Evolutionary conservation across 148 eudicot species (phyloP).

Genomic region (Simmondsia chinensis): DNA sequence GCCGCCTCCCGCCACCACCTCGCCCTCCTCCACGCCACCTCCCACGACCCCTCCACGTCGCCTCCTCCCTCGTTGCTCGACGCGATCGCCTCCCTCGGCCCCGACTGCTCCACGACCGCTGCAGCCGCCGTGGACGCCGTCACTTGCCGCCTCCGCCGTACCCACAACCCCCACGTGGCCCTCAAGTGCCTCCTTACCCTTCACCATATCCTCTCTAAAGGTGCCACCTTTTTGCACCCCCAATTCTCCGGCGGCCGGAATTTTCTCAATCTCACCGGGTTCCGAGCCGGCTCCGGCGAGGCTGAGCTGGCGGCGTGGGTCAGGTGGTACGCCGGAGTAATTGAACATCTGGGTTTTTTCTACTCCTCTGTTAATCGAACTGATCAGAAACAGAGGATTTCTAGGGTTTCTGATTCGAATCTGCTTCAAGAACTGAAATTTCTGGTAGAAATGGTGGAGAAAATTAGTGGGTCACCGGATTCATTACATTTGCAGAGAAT

Average conservation of each 20-base stretch:
- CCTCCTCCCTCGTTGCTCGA: slow-evolving; percentile 30
- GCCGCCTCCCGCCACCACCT: slow-evolving; percentile 20
- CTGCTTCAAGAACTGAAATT: slow-evolving; percentile 21
- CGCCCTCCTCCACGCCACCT: slow-evolving; percentile 48
- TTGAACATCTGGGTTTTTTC: slow-evolving; percentile 23
- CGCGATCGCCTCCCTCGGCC: slow-evolving; percentile 24
- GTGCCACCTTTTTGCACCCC: slow-evolving; percentile 21
- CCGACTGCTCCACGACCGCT: slow-evolving; percentile 16
- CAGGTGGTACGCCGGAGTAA: slow-evolving; percentile 46
- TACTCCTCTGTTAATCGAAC: slow-evolving; percentile 2
- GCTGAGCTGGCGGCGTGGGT: slow-evolving; percentile 51
- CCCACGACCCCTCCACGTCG: slow-evolving; percentile 28
- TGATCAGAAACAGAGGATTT: no score
- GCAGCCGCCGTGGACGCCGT: slow-evolving; percentile 23
- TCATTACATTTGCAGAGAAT: slow-evolving; percentile 29
- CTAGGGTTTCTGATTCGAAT: neutral
- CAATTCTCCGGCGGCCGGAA: slow-evolving; percentile 17
- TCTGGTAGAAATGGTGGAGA: slow-evolving; percentile 38
- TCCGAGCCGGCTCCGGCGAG: slow-evolving; percentile 20
- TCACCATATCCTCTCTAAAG: slow-evolving; percentile 32
- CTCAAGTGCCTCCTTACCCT: slow-evolving; percentile 56
- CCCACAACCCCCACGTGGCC: slow-evolving; percentile 38
- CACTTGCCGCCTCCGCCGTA: slow-evolving; percentile 33
- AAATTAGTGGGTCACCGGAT: slow-evolving; percentile 39
- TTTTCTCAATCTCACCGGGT: slow-evolving; percentile 28